These are phyloP conservation scores for Alternaria brassicae DNA, from an alignment of 2,329 filamentous ascomycete genomes.

Conservation along the genomic window DNA sequence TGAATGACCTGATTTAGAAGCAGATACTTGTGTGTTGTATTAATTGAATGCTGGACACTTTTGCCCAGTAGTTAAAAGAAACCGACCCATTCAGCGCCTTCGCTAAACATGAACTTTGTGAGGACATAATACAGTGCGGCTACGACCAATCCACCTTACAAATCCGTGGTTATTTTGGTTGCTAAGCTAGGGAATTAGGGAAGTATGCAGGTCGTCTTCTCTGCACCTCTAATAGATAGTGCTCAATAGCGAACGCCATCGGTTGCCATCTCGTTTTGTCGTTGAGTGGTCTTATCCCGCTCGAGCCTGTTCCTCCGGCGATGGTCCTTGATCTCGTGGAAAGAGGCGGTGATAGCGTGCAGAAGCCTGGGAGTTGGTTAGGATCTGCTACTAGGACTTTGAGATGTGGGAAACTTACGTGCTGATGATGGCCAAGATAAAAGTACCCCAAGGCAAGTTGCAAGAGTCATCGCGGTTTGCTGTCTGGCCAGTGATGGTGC, in stretches of 20 bases:
- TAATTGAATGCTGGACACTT: background rate
- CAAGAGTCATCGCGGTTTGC: constrained; percentile 41
- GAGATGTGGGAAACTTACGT: constrained; percentile 47
- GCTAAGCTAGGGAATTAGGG: background rate
- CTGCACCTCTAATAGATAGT: background rate
- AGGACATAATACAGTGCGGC: background rate
- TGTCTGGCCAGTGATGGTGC: constrained; percentile 22
- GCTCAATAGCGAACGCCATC: constrained; percentile 2
- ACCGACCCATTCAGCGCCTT: background rate
- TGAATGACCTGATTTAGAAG: background rate
- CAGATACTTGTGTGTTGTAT: background rate
- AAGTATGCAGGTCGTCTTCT: no score
- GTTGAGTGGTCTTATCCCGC: constrained; percentile 19
- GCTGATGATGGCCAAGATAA: constrained; percentile 55
- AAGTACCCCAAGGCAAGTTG: constrained; percentile 54
- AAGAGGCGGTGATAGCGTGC: constrained; percentile 53
- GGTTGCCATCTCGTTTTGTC: background rate
- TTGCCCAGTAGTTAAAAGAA: background rate
- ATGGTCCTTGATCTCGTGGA: constrained; percentile 49
- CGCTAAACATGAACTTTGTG: background rate
- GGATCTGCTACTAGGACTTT: background rate
- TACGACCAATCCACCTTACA: background rate
- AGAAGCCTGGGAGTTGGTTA: constrained; percentile 45
- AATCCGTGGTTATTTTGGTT: background rate
- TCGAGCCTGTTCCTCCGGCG: constrained; percentile 22